Conservation (phyloP, 2,329 filamentous ascomycete genomes). For the Tolypocladium ophioglossoides region DNA sequence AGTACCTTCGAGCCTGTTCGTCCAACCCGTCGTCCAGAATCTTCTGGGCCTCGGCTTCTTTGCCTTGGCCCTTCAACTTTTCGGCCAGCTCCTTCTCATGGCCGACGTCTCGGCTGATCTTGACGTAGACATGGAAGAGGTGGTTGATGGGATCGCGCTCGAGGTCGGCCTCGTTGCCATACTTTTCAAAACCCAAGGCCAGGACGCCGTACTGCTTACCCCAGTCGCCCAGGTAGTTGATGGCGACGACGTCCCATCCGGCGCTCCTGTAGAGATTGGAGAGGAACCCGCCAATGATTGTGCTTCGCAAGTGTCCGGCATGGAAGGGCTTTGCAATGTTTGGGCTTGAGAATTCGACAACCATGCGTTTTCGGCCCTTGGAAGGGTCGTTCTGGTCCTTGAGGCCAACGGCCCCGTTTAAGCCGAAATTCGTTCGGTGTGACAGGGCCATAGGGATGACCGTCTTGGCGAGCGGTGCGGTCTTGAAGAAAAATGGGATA, state of each 20-base stretch:
- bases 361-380: conserved; percentile 18
- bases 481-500: conserved; percentile 5
- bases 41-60: conserved; percentile 23
- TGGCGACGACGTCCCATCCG: conserved; percentile 56
- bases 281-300: conserved; percentile 59
- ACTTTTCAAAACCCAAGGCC: conserved; percentile 54
- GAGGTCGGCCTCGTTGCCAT: conserved; percentile 54
- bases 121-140: conserved; percentile 57
- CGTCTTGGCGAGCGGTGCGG: conserved; percentile 2
- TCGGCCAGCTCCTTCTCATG: conserved; percentile 51
- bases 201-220: conserved; percentile 58
- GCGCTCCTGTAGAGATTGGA: conserved; percentile 53
- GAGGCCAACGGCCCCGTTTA: conserved; percentile 3
- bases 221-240: conserved; percentile 70
- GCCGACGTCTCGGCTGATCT: conserved; percentile 50
- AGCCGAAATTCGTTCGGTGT: conserved; percentile 2
- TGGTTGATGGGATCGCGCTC: conserved; percentile 57
- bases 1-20: conserved; percentile 42
- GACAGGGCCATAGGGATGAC: conserved; percentile 6
- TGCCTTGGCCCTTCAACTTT: conserved; percentile 28
- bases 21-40: conserved; percentile 28
- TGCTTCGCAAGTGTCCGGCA: conserved; percentile 57
- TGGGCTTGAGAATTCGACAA: conserved; percentile 66
- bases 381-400: conserved; percentile 2
- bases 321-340: conserved; percentile 68